Evolutionary conservation across 2,329 filamentous ascomycete genomes (phyloP).

Genomic region (Beauveria varroae): DNA sequence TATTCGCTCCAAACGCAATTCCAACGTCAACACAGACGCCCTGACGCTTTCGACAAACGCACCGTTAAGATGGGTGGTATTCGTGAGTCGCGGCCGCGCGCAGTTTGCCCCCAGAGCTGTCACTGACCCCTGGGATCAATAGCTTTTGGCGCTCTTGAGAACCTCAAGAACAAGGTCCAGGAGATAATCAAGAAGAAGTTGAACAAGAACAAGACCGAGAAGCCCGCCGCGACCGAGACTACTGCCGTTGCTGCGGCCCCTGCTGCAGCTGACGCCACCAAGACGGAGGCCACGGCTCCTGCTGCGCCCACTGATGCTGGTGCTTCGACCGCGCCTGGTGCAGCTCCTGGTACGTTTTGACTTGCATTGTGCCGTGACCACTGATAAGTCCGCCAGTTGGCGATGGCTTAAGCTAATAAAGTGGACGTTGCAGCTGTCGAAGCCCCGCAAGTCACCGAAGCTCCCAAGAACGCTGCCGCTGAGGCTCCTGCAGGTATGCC

Average conservation of each 20-base stretch:
- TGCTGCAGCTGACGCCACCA: constrained; percentile 17
- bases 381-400: background rate
- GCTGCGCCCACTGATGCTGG: constrained; percentile 17
- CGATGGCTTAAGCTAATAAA: constrained; percentile 8
- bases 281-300: constrained; percentile 15
- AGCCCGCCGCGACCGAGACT: constrained; percentile 16
- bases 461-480: constrained; percentile 16
- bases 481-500: constrained; percentile 12
- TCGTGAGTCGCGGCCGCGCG: constrained; percentile 32
- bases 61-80: constrained; percentile 41
- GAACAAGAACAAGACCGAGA: constrained; percentile 24
- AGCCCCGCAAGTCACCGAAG: constrained; percentile 17
- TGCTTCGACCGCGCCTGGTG: constrained; percentile 1
- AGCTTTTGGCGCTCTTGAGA: constrained; percentile 45
- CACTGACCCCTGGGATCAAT: background rate
- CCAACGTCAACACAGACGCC: constrained; percentile 15
- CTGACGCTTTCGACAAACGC: background rate
- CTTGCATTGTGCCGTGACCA: background rate
- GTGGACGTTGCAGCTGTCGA: constrained; percentile 13
- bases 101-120: background rate
- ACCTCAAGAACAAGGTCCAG: constrained; percentile 50
- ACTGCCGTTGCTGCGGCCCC: constrained; percentile 13
- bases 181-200: constrained; percentile 43
- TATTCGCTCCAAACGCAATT: background rate
- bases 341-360: constrained; percentile 13